phyloP scores from a whole-genome alignment of 441 rosid genomes.

The Adansonia rubrostipa region DNA sequence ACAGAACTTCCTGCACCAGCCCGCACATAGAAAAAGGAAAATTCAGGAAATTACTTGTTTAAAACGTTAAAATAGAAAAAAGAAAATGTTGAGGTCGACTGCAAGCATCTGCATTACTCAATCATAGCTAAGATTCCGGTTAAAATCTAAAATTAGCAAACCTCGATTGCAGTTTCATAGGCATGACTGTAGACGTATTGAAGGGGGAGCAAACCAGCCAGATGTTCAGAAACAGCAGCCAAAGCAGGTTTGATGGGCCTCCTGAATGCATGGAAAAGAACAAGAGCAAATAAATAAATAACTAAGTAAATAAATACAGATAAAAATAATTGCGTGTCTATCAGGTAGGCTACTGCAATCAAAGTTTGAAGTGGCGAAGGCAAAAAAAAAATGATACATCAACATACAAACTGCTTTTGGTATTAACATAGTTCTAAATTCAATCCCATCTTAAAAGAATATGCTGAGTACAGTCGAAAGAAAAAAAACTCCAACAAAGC shows the following conservation, averaged over 20 bases:
- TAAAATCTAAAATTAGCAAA: slow-evolving; percentile 35
- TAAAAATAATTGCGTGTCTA: background rate
- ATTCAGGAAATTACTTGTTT: slow-evolving; percentile 2
- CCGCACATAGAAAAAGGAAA: background rate
- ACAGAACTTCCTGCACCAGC: background rate
- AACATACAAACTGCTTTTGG: background rate
- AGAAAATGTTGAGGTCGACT: background rate
- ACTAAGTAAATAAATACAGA: background rate
- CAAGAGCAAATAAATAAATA: background rate
- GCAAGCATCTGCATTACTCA: background rate
- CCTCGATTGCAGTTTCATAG: slow-evolving; percentile 97
- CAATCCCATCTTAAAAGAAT: background rate
- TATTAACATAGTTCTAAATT: background rate
- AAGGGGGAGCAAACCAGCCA: slow-evolving; percentile 97
- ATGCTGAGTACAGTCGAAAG: background rate
- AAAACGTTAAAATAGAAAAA: background rate
- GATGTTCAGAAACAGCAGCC: slow-evolving; percentile 92
- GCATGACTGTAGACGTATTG: slow-evolving; percentile 97
- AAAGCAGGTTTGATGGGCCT: slow-evolving; percentile 89
- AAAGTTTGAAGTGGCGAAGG: background rate
- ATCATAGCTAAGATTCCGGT: slow-evolving; percentile 14
- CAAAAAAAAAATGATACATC: background rate
- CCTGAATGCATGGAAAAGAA: slow-evolving; percentile 46
- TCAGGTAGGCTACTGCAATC: background rate
- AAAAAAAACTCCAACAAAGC: no score